Base-by-base conservation (phyloP, 2,329 filamentous ascomycete genomes). In the Ascochyta pisi region DNA sequence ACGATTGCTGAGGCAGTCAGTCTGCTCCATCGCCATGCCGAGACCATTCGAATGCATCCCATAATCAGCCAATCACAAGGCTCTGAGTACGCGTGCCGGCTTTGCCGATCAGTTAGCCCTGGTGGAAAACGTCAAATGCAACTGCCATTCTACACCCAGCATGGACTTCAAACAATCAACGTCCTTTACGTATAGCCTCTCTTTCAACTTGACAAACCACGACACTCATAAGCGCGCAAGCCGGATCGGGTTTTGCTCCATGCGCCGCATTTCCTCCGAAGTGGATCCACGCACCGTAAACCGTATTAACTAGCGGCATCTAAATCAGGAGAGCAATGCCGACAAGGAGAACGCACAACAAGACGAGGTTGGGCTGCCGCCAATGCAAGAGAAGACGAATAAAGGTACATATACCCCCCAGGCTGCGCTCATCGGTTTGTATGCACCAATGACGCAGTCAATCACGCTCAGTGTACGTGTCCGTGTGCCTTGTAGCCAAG, bases 311-410 rank as follows among this genome's bases (percentile, higher is more conserved):
- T 50, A 53, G 49, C 43, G 38, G 47, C 53, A 47, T 43, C 43
- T 35, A n/a, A 34, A 33, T 16, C 24, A 41, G 19, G 39, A 41
- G 44, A 37, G 51, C 42, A 22, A 58, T 43, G 35, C 41, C 67
- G 23, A 73, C 71, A 8, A 70, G 71, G 44, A 69, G 63, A 50
- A 55, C 70, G 37, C 73, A 75, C 43, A 73, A 69, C 57, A 75
- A 75, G 54, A 70, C 73, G 13, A 68, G 73, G 50, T 40, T 74
- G 48, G 73, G 73, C 2, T 75, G 73, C 37, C 63, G 63, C 27
- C 66, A 73, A 40, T 75, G 73, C 44, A 75, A 75, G 55, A 66
- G 63, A 42, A 65, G 71, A 63, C 63, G 73, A 41, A 73, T 75
- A 44, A 75, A 75, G 63, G 71, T 72, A 62, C 6, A 46, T 12